Evolutionary conservation across 441 rosid species (phyloP).

Genomic region (Adansonia gregorii): DNA sequence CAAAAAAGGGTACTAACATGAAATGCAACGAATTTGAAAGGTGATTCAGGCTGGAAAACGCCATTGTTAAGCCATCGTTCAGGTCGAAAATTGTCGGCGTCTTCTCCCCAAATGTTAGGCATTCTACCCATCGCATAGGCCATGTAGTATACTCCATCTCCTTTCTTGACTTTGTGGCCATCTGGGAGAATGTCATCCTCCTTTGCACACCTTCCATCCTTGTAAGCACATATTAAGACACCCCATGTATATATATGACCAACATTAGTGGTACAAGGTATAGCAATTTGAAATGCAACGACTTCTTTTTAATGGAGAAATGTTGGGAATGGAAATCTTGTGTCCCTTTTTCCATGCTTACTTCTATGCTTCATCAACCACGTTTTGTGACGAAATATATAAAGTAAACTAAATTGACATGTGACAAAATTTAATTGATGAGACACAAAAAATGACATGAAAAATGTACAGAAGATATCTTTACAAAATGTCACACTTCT

Average conservation of each 20-base stretch:
- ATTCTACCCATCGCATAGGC: constrained; percentile 87
- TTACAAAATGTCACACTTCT: no score
- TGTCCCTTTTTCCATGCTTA: no score
- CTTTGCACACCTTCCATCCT: constrained; percentile 71
- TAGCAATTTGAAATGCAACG: no score
- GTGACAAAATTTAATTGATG: no score
- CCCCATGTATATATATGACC: neutral
- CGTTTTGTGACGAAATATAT: no score
- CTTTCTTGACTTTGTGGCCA: constrained; percentile 63
- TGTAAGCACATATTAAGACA: constrained; percentile 8
- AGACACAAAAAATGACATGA: no score
- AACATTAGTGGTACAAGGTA: no score
- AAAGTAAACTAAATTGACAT: no score
- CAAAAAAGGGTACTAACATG: constrained; percentile 43
- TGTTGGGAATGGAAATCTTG: no score
- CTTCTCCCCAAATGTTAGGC: constrained; percentile 75
- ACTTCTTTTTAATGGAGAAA: no score
- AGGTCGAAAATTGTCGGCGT: constrained; percentile 67
- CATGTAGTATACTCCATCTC: constrained; percentile 58
- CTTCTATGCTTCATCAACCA: no score
- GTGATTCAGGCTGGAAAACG: constrained; percentile 66
- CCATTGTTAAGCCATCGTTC: constrained; percentile 83
- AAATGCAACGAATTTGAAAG: constrained; percentile 73
- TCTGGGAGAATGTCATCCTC: constrained; percentile 76
- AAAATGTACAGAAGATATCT: no score